These are phyloP conservation scores for Zygoascus tannicola DNA, from an alignment of 805 yeast genomes.

Conservation along the genomic window DNA sequence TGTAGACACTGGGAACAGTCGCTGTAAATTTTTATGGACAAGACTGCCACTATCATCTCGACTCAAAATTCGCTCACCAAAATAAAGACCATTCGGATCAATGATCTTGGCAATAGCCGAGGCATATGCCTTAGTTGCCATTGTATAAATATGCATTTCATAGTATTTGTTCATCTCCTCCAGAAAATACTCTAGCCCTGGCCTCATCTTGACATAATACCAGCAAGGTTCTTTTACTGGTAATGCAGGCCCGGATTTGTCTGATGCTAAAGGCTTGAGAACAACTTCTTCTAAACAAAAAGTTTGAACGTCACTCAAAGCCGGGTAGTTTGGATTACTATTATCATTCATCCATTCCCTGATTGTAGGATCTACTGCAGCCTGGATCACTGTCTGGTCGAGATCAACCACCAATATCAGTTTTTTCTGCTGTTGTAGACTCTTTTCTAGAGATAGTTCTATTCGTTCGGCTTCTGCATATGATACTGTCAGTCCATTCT, in stretches of 20 bases:
- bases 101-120: constrained; percentile 79
- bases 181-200: constrained; percentile 72
- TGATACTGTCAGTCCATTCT: constrained; percentile 73
- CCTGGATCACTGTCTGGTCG: constrained; percentile 96
- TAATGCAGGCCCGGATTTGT: constrained; percentile 45
- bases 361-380: constrained; percentile 95
- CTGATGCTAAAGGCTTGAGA: constrained; percentile 35
- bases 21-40: constrained; percentile 76
- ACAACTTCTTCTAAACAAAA: constrained; percentile 62
- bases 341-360: constrained; percentile 93
- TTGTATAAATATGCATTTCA: constrained; percentile 92
- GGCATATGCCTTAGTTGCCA: constrained; percentile 96
- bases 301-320: constrained; percentile 69
- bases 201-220: constrained; percentile 89
- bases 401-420: constrained; percentile 89
- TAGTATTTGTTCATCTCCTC: constrained; percentile 52
- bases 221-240: constrained; percentile 42
- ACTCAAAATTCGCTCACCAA: constrained; percentile 85
- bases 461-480: constrained; percentile 78
- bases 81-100: constrained; percentile 78
- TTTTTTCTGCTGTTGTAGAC: constrained; percentile 53
- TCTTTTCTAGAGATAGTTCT: constrained; percentile 55
- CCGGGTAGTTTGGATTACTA: constrained; percentile 71
- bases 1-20: constrained; percentile 91
- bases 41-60: constrained; percentile 92